Evolutionary conservation across 345 rosid species (phyloP), one percentile per base, ranked within the genome.

Genomic region (Gossypium arboreum): DNA sequence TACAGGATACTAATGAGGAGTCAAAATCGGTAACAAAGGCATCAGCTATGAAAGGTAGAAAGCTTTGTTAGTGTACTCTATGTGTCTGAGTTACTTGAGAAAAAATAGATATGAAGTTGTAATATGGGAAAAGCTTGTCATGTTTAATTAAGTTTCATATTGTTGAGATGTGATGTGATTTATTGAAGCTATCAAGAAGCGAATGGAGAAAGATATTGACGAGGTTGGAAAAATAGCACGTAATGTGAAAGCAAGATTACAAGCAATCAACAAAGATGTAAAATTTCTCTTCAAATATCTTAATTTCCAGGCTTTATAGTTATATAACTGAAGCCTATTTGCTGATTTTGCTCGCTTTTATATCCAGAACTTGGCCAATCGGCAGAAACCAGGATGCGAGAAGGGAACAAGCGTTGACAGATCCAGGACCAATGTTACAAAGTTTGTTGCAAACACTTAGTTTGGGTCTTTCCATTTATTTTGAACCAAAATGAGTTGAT

Each of bases 1-100:
- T 45, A 60, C 90, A 94, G 98, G 97, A 94, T 72, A 92, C 97
- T 52, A 94, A 94, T 47, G 98, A 94, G 87, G 97, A 92, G 59
- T 91, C 98, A 1, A 94, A 92, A 76, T 81, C 97, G 39, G 95
- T 94, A 17, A 94, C 98, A 74, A 94, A 92, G 78, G 98, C 95
- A 72, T 89, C 95, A 72, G 89, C 94, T 43, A 92, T 94, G 98
- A 94, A 92, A 88, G 91, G 97, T 92, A 79, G 64, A 52, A 25
- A 12, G 16, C 73, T 11, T 27, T 62, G 15, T 48, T 48, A 51
- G 45, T 50, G 59, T 41, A 2, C 18, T 29, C 74, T 9, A 17
- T 8, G 29, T 34, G 39, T 34, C 39, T 4, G 39, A 34, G 6
- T 34, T 34, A 34, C 39, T 34, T 34, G 6, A 34, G 39, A 34